Conservation (phyloP, 148 eudicot species). For the Heliamphora exappendiculata region DNA sequence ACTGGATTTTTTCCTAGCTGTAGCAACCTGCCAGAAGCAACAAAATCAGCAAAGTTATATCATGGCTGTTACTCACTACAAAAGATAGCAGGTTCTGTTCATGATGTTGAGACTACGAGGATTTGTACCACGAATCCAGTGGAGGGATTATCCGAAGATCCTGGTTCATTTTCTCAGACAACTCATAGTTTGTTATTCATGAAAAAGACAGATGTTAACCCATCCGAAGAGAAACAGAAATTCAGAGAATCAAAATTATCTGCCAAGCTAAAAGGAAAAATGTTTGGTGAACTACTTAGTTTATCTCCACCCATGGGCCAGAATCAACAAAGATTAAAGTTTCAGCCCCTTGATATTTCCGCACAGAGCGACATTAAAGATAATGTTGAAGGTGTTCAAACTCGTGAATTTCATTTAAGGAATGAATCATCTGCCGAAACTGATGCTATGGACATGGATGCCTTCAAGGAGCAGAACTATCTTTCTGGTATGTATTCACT, state of each 20-base stretch:
- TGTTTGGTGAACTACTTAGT: slow-evolving; percentile 20
- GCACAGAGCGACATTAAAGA: slow-evolving; percentile 45
- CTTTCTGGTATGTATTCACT: slow-evolving; percentile 35
- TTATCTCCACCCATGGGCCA: slow-evolving; percentile 20
- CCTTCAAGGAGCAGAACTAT: slow-evolving; percentile 22
- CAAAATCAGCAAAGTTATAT: slow-evolving; percentile 16
- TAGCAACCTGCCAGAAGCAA: slow-evolving; percentile 9
- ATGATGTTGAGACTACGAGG: slow-evolving; percentile 40
- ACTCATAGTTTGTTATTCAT: slow-evolving; percentile 46
- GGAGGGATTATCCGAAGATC: slow-evolving; percentile 34
- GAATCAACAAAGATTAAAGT: slow-evolving; percentile 35
- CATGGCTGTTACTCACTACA: slow-evolving; percentile 16
- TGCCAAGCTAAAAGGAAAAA: slow-evolving; percentile 21
- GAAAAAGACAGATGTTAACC: slow-evolving; percentile 37
- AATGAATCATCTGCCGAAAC: slow-evolving; percentile 70
- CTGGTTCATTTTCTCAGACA: slow-evolving; percentile 46
- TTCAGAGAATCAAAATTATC: slow-evolving; percentile 18
- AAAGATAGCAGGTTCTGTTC: slow-evolving; percentile 21
- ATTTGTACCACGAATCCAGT: slow-evolving; percentile 29
- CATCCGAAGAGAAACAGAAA: slow-evolving; percentile 20
- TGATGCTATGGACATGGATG: slow-evolving; percentile 43
- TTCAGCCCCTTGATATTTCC: slow-evolving; percentile 51
- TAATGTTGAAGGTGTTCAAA: slow-evolving; percentile 21
- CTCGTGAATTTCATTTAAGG: slow-evolving; percentile 30
- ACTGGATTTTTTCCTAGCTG: slow-evolving; percentile 16